Conservation (phyloP, 306 rosid genomes). For the Malus fusca region DNA sequence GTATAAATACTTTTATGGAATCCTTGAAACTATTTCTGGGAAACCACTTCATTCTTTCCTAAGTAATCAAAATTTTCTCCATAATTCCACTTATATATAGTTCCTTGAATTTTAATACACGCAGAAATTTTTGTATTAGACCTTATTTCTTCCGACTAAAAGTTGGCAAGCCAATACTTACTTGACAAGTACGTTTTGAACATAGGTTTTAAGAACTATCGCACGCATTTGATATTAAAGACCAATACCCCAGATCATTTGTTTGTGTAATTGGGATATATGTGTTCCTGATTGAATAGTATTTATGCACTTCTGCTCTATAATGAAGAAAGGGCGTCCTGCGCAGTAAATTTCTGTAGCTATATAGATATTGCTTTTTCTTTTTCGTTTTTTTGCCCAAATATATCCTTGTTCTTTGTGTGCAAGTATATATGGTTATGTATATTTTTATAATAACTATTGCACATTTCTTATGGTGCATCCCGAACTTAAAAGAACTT, state of each 20-base stretch:
- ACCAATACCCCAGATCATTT: neutral
- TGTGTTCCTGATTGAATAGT: neutral
- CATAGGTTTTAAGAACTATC: neutral
- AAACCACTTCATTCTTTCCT: neutral
- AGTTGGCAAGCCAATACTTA: neutral
- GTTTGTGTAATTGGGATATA: neutral
- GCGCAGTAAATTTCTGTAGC: neutral
- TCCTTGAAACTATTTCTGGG: neutral
- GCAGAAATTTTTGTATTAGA: neutral
- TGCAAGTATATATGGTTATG: neutral
- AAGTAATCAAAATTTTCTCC: neutral
- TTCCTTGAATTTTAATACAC: neutral
- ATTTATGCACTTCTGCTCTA: neutral
- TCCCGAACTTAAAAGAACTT: neutral
- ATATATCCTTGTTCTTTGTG: neutral
- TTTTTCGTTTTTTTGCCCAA: neutral
- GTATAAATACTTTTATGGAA: neutral
- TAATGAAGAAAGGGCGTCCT: neutral
- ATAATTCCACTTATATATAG: neutral
- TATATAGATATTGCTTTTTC: neutral
- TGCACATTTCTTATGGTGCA: neutral
- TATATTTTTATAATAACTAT: neutral
- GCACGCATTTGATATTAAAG: neutral
- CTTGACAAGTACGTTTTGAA: neutral
- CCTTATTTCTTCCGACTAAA: neutral